Evolutionary conservation across 352 stramenopile genomes (phyloP), one percentile per base, ranked within the genome.

Genomic region (Salisapilia sapeloensis): DNA sequence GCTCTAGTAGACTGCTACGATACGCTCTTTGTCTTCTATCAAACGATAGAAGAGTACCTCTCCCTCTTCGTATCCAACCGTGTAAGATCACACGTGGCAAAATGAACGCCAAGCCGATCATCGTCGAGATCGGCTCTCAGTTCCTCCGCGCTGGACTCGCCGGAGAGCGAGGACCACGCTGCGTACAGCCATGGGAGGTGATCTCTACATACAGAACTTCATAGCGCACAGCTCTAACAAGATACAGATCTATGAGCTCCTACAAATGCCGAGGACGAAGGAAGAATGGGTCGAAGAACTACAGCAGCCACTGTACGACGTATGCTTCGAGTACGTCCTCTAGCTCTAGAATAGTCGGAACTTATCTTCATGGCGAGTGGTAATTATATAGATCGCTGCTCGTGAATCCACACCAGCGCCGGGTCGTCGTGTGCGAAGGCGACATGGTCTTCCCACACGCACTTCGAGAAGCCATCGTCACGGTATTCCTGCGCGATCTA

Each of bases 351-450:
- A 30, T 9, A 19, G 13, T 23, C 9, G 21, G 10, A 11, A 37
- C 13, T 44, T 22, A 21, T 10, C 19, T 2, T 17, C 27, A 27
- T 33, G 28, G 4, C 24, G 31, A 84, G 66, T 33, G 16, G 12
- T 14, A 18, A 12, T 1, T 34, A 7, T 4, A 12, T 36, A 49
- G 42, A 6, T 33, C 62, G 28, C 43, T 91, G 35, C 65, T 71
- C 17, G 67, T 86, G 34, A 82, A 80, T 32, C 71, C 71, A 24
- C 60, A 53, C 21, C 69, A 77, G 22, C 69, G 71, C 11, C 69
- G 64, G 14, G 63, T 91, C 36, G 56, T 87, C 12, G 42, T 91
- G 19, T 79, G 69, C 40, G 75, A 91, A 49, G n/a, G n/a, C n/a
- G 75, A 91, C 41, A 51, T 87, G 27, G 35, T 84, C 17, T 42